These are phyloP conservation scores for Wallacemonas sp. DNA, from an alignment of 208 protist genomes.

Conservation along the genomic window DNA sequence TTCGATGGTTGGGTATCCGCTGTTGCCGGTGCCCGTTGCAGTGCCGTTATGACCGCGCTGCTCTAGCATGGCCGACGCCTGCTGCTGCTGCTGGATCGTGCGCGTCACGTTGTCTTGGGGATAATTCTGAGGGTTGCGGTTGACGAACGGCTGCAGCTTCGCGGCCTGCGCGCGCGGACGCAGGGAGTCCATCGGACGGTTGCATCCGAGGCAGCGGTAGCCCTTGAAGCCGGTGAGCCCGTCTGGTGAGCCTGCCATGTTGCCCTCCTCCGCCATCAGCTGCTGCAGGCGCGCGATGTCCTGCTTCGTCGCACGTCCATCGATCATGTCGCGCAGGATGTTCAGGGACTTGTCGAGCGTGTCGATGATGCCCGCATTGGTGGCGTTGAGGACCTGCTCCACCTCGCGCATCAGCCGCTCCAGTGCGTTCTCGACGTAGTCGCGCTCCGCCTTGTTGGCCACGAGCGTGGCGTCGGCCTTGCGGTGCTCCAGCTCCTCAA, in stretches of 20 bases:
- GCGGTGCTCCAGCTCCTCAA: constrained; percentile 80
- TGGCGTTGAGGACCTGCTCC: constrained; percentile 91
- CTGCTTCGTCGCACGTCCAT: constrained; percentile 85
- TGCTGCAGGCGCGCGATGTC: constrained; percentile 80
- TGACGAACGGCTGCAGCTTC: constrained; percentile 74
- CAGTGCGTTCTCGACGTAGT: constrained; percentile 92
- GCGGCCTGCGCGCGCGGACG: constrained; percentile 59
- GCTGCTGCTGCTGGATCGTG: constrained; percentile 68
- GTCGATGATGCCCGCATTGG: constrained; percentile 90
- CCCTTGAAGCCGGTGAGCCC: constrained; percentile 84
- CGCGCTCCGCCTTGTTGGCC: constrained; percentile 90
- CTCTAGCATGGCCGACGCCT: constrained; percentile 19
- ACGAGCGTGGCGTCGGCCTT: constrained; percentile 89
- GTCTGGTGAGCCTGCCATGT: constrained; percentile 50
- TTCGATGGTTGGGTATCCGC: constrained; percentile 18
- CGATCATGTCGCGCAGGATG: constrained; percentile 91
- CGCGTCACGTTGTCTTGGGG: constrained; percentile 63
- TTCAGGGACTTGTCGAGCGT: constrained; percentile 90
- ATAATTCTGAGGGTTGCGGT: constrained; percentile 75
- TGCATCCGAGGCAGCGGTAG: constrained; percentile 89
- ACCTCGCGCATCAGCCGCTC: constrained; percentile 92
- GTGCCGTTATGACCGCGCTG: constrained; percentile 7
- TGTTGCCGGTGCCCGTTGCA: neutral
- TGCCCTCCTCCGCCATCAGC: constrained; percentile 49
- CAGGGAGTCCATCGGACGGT: constrained; percentile 78